phyloP scores from a whole-genome alignment of 2,329 filamentous ascomycete genomes.

The Pseudomassariella vexata region DNA sequence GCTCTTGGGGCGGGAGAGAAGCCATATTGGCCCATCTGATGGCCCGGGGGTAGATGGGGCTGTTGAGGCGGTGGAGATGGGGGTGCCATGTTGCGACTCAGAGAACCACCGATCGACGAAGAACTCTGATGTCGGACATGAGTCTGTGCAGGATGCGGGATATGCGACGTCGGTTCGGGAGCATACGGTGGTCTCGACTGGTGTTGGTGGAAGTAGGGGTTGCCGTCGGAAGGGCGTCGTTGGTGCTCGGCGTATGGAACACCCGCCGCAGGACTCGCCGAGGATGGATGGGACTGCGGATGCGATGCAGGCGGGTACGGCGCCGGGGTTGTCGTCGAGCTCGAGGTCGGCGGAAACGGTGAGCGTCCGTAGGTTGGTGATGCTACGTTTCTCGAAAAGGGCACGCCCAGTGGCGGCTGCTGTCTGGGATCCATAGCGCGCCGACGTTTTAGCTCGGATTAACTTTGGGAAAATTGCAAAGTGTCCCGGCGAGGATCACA shows the following conservation, averaged over 20 bases:
- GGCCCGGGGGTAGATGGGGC: conserved; percentile 15
- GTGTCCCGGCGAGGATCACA: no score
- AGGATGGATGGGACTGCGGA: conserved; percentile 19
- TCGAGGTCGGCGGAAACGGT: conserved; percentile 9
- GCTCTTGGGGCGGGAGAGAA: conserved; percentile 20
- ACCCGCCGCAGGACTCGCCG: conserved; percentile 19
- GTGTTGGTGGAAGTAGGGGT: conserved; percentile 21
- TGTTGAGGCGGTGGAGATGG: conserved; percentile 23
- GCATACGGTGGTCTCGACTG: conserved; percentile 19
- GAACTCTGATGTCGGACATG: conserved; percentile 26
- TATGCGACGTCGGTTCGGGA: conserved; percentile 21
- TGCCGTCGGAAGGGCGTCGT: conserved; percentile 23
- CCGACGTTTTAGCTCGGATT: no score
- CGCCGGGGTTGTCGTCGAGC: conserved; percentile 5
- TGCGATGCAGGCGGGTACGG: conserved; percentile 12
- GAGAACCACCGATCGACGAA: conserved; percentile 20
- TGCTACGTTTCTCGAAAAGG: conserved; percentile 7
- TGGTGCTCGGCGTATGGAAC: conserved; percentile 17
- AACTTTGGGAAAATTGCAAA: no score
- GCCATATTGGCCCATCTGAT: conserved; percentile 23
- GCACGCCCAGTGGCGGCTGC: conserved; percentile 2
- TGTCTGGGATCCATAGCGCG: conserved; percentile 2
- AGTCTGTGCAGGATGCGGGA: conserved; percentile 19
- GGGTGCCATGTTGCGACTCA: conserved; percentile 21
- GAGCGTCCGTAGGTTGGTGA: conserved; percentile 12